phyloP scores from a whole-genome alignment of 192 early-diverging fungal species.

The Coemansia sp. region DNA sequence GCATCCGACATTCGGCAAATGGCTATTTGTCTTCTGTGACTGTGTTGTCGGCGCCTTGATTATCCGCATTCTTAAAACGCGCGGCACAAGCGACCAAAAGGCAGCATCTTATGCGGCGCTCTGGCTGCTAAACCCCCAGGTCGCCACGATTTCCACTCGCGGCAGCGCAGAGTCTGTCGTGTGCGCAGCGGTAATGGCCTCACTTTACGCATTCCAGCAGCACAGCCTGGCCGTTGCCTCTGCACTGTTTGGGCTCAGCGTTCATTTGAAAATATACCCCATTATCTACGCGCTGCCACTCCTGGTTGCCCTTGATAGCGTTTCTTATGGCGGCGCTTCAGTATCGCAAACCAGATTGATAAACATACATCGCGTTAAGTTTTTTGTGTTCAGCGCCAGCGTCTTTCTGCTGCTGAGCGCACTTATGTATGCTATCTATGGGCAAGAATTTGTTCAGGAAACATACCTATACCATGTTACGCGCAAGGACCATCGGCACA shows the following conservation, averaged over 20 bases:
- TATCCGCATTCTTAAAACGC: constrained; percentile 37
- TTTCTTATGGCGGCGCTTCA: constrained; percentile 8
- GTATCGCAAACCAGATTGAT: constrained; percentile 34
- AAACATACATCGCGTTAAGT: constrained; percentile 60
- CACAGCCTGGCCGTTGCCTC: constrained; percentile 55
- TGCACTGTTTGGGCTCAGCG: constrained; percentile 81
- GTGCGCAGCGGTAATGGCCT: constrained; percentile 72
- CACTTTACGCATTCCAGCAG: constrained; percentile 70
- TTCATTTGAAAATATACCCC: constrained; percentile 98
- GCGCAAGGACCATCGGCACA: constrained; percentile 97
- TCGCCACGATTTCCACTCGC: constrained; percentile 93
- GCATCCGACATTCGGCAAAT: constrained; percentile 81
- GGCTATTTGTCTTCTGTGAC: constrained; percentile 85
- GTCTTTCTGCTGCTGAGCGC: constrained; percentile 65
- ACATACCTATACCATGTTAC: constrained; percentile 93
- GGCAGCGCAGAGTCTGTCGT: constrained; percentile 91
- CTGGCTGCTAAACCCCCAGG: constrained; percentile 95
- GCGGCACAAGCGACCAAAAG: constrained; percentile 56
- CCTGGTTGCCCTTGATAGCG: constrained; percentile 59
- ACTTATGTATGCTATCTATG: constrained; percentile 77
- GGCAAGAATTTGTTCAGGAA: constrained; percentile 82
- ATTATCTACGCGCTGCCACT: constrained; percentile 90
- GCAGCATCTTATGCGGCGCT: constrained; percentile 62
- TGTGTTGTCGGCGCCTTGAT: constrained; percentile 76
- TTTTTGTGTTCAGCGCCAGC: constrained; percentile 63